These are phyloP conservation scores for Wallacemonas sp. DNA, from an alignment of 208 protist genomes.

Conservation along the genomic window DNA sequence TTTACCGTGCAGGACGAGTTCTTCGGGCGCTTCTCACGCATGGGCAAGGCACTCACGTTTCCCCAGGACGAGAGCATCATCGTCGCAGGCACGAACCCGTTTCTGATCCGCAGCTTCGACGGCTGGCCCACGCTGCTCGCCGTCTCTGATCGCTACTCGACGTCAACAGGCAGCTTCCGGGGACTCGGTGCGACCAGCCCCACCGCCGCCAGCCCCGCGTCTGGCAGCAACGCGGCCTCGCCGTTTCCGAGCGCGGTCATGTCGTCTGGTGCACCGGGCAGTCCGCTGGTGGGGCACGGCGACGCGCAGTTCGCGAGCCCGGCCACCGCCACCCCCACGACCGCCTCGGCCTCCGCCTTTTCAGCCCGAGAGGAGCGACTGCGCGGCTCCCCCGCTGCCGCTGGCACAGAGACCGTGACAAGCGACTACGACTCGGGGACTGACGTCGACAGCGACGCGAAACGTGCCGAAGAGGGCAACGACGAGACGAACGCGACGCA, in stretches of 20 bases:
- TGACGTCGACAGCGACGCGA: not conserved
- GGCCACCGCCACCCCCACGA: not conserved
- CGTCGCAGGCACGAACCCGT: constrained; percentile 79
- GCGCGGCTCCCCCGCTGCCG: not conserved
- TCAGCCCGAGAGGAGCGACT: not conserved
- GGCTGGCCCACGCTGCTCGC: constrained; percentile 73
- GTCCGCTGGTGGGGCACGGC: no score
- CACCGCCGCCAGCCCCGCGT: not conserved
- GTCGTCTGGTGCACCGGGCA: no score
- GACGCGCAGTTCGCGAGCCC: no score
- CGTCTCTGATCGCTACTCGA: constrained; percentile 51
- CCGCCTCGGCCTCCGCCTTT: not conserved
- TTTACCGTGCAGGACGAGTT: constrained; percentile 86
- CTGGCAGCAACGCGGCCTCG: no score
- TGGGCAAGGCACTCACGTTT: constrained; percentile 77
- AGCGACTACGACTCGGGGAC: not conserved
- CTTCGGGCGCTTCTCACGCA: constrained; percentile 53
- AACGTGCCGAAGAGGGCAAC: no score
- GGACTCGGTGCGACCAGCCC: constrained; percentile 12
- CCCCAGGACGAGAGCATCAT: constrained; percentile 43
- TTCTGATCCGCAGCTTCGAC: constrained; percentile 76
- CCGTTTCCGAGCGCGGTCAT: no score
- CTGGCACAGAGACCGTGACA: no score
- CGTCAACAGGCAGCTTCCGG: constrained; percentile 24
- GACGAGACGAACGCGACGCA: not conserved